Evolutionary conservation across 345 rosid genomes (phyloP), one percentile per base, ranked within the genome.

Genomic region (Rhizophora apiculata): DNA sequence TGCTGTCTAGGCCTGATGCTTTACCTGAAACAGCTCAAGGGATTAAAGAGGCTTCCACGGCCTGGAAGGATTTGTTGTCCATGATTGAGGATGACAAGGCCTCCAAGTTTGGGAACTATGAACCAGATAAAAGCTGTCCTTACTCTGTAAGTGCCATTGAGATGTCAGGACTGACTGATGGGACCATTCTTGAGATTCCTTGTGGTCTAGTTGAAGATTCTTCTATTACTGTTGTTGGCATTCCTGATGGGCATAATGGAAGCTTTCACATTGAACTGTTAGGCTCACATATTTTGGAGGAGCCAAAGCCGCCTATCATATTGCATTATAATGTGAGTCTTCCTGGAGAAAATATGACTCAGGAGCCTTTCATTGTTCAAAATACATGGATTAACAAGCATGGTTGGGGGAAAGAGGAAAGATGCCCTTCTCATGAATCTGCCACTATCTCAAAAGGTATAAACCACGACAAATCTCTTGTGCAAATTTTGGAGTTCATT

Each of bases 151-250:
- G 81, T 71, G 72, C 72, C 24, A 29, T 36, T 68, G 70, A 71
- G 53, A 67, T 15, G 54, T 69, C 59, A 70, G 60, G 80, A 62
- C 80, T 81, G 16, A 74, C 75, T 37, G 72, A 55, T 54, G 75
- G 76, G 63, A 72, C 52, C 55, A 67, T 84, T 64, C 87, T 94
- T 57, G 86, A 84, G 56, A 73, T 94, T 24, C 97, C 95, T 0
- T 91, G 98, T 76, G 98, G 96, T 68, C 81, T 91, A 4, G 67
- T 69, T 67, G 88, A 86, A 80, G 96, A 83, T 73, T 94, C 97
- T 62, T 91, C 97, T 13, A 62, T 89, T 64, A 84, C 98, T 43
- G 39, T 94, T 51, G 83, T 94, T 57, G 97, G 93, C 69, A 72
- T 86, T 78, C 95, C 97, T 68, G 76, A 82, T 81, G 86, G 80